These are phyloP conservation scores for Hypoxylon rubiginosum DNA, from an alignment of 2,329 filamentous ascomycete genomes.

Conservation along the genomic window DNA sequence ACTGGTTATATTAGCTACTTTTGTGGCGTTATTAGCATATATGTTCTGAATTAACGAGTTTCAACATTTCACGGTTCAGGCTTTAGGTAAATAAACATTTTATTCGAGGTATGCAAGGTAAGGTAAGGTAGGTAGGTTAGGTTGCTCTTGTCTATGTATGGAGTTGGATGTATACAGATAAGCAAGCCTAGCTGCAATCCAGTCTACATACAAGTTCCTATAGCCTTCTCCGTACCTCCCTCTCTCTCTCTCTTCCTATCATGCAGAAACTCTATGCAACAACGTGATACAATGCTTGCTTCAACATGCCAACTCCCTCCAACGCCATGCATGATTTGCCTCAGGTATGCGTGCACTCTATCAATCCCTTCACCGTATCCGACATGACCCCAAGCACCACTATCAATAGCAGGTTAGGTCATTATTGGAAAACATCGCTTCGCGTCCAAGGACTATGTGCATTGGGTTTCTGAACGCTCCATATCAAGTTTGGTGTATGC, in stretches of 20 bases:
- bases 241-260: background rate
- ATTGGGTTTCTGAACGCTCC: background rate
- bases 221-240: background rate
- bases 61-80: background rate
- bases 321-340: constrained; percentile 37
- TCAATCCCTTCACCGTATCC: constrained; percentile 10
- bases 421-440: background rate
- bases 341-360: constrained; percentile 15
- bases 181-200: background rate
- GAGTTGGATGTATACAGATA: background rate
- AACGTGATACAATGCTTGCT: constrained; percentile 18
- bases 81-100: background rate
- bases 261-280: constrained; percentile 25
- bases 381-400: background rate
- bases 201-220: background rate
- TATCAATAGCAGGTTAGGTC: background rate
- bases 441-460: background rate
- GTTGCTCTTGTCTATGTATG: background rate
- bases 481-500: constrained; percentile 4
- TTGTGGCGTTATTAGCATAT: too few species aligned
- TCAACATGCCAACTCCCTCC: constrained; percentile 28
- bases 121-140: background rate
- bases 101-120: background rate
- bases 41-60: too few species aligned
- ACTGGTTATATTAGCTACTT: too few species aligned